phyloP scores from a whole-genome alignment of 768 basidiomycete genomes.

The Coprinopsis marcescibilis region DNA sequence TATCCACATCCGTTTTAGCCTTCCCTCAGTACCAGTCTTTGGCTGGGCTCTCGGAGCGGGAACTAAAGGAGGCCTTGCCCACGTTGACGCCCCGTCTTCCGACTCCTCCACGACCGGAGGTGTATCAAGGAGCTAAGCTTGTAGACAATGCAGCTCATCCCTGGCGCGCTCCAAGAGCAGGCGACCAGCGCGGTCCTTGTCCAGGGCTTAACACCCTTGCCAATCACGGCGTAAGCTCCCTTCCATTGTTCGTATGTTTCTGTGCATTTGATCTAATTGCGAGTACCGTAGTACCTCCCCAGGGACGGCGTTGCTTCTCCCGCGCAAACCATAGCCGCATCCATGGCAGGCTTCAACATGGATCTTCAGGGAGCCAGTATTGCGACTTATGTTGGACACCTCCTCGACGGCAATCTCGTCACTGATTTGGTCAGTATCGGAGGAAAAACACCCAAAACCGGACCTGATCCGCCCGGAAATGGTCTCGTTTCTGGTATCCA shows the following conservation, averaged over 20 bases:
- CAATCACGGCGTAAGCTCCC: conserved; percentile 14
- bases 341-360: conserved; percentile 16
- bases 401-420: conserved; percentile 16
- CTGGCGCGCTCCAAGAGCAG: no score
- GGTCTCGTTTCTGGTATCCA: conserved; percentile 15
- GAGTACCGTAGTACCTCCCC: conserved; percentile 8
- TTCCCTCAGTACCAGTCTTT: no score
- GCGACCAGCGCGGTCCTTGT: conserved; percentile 17
- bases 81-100: no score
- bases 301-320: conserved; percentile 11
- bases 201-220: conserved; percentile 19
- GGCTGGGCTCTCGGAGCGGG: no score
- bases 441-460: conserved; percentile 13
- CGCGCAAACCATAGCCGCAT: conserved; percentile 7
- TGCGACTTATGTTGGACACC: conserved; percentile 13
- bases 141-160: no score
- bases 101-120: no score
- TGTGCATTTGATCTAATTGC: no score
- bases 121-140: no score
- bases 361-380: conserved; percentile 12
- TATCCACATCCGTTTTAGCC: no score
- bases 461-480: conserved; percentile 12
- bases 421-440: conserved; percentile 17
- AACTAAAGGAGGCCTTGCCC: no score
- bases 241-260: not conserved